Base-by-base conservation (phyloP, 2,329 filamentous ascomycete genomes). In the Penicillium concentricum region DNA sequence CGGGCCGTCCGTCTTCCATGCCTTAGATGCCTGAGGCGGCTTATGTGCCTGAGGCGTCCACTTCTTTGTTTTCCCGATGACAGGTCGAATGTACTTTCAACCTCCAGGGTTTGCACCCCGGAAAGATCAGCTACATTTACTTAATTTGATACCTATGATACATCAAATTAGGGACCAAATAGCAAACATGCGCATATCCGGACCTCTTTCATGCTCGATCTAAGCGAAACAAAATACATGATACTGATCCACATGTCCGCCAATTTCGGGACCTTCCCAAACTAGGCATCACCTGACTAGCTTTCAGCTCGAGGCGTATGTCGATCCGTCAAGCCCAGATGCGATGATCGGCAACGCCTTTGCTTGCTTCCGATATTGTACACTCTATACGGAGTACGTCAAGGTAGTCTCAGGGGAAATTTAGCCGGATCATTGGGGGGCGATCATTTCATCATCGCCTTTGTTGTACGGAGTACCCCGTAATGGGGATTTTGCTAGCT, bases 211-310 rank as follows among this genome's bases (percentile, higher is more conserved):
- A 22, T n/a, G 24, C 6, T 26, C 5, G 20, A 15, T 20, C n/a
- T 15, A 44, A 51, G 34, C 39, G 28, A 38, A 54, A 50, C 22
- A 22, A 37, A 20, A n/a, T 9, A 47, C 24, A 38, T 22, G 28
- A 35, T 20, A 44, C 32, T 44, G 54, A 52, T 45, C 54, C 41
- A 52, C 54, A 45, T 24, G 12, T 18, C 41, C 28, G 10, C 22
- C n/a, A 26, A 43, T 37, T 51, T 41, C 24, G 24, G 28, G 38
- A 43, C 54, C 35, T 56, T 56, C 54, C 54, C 48, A 56, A 56
- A 41, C 2, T 18, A 32, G 54, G 15, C 9, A 56, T 56, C 42
- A 45, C 41, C 34, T 51, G 54, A 52, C 28, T 13, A 30, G 9
- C 35, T 38, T 52, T 45, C 48, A 56, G 42, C 48, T 56, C 16